These are phyloP conservation scores for Macrotyloma uniflorum DNA, from an alignment of 306 rosid genomes.

Conservation along the genomic window DNA sequence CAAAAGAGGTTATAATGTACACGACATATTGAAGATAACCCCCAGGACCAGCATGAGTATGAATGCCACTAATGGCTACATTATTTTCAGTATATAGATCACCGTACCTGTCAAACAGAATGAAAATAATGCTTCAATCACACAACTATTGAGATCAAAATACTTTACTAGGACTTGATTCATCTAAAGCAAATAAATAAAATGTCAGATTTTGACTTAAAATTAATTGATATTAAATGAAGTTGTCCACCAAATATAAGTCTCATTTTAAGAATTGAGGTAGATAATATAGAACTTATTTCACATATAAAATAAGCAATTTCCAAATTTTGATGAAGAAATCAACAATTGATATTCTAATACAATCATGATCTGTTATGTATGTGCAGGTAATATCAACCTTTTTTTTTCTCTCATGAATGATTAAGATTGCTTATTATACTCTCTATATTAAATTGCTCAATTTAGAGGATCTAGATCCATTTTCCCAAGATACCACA, in stretches of 20 bases:
- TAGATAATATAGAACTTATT: too few species aligned
- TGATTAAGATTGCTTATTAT: neutral
- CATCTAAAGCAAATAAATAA: neutral
- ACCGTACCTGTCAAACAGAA: slow-evolving; percentile 67
- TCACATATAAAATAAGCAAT: too few species aligned
- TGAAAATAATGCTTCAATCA: neutral
- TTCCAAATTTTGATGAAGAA: neutral
- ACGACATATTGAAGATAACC: slow-evolving; percentile 92
- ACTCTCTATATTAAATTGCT: neutral
- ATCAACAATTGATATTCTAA: neutral
- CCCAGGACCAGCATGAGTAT: slow-evolving; percentile 98
- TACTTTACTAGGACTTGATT: neutral
- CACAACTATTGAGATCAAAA: slow-evolving; percentile 18
- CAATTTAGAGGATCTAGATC: neutral
- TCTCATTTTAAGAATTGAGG: too few species aligned
- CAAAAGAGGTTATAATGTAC: slow-evolving; percentile 84
- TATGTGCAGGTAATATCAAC: neutral
- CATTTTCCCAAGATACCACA: slow-evolving; percentile 19
- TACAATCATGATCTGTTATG: too few species aligned
- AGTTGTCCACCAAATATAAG: too few species aligned
- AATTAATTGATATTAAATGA: too few species aligned
- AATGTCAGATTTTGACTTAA: too few species aligned
- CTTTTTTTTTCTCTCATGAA: neutral
- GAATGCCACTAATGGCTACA: slow-evolving; percentile 95
- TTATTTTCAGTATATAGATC: slow-evolving; percentile 83